A percentile compares a stretch with the other conserved stretches of the same genome.
phyloP scores from a whole-genome alignment of 768 basidiomycete genomes.

The Termitomyces sp. region DNA sequence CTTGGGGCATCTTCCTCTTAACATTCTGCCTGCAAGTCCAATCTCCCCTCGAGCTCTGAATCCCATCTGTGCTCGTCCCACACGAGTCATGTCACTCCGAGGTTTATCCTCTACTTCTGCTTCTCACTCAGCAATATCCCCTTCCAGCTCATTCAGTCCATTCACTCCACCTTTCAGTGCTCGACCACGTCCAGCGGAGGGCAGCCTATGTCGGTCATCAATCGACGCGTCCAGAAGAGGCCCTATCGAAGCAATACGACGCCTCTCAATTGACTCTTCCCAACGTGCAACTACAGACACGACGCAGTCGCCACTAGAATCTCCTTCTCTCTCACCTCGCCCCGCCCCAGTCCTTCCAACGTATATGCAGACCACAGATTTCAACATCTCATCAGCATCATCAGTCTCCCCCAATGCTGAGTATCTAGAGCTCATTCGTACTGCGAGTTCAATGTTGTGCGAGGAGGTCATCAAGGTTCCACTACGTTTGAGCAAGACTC shows the following conservation, averaged over 20 bases:
- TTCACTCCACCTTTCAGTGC: slow-evolving; percentile 17
- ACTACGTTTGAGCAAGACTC: slow-evolving; percentile 43
- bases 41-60: slow-evolving; percentile 30
- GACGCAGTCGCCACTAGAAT: slow-evolving; percentile 19
- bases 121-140: slow-evolving; percentile 37
- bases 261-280: slow-evolving; percentile 18
- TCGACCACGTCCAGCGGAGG: slow-evolving; percentile 33
- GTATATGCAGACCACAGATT: slow-evolving; percentile 50
- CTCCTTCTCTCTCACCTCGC: slow-evolving; percentile 38
- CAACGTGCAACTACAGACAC: slow-evolving; percentile 33
- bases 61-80: slow-evolving; percentile 37
- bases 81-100: slow-evolving; percentile 37
- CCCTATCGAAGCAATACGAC: slow-evolving; percentile 20
- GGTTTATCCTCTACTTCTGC: slow-evolving; percentile 38
- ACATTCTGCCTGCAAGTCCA: slow-evolving; percentile 32
- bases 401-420: slow-evolving; percentile 47
- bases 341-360: slow-evolving; percentile 42
- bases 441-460: slow-evolving; percentile 58
- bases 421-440: slow-evolving; percentile 62
- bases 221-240: slow-evolving; percentile 28
- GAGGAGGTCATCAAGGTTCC: slow-evolving; percentile 59
- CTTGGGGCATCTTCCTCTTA: slow-evolving; percentile 34
- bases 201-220: slow-evolving; percentile 24
- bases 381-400: slow-evolving; percentile 57
- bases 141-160: slow-evolving; percentile 20